phyloP scores from a whole-genome alignment of 179 eudicot genomes.

The Silene noctiflora region DNA sequence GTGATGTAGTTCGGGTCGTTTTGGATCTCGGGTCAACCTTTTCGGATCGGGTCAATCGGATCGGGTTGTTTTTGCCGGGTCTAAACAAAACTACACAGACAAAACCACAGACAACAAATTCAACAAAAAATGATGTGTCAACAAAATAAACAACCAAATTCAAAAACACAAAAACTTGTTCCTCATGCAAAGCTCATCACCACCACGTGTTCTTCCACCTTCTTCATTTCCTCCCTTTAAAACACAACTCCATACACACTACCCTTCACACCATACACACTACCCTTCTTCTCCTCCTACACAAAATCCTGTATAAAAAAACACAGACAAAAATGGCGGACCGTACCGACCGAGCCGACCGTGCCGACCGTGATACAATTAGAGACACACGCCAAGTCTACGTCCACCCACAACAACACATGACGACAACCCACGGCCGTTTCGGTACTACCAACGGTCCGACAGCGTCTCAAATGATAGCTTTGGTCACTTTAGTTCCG shows the following conservation, averaged over 20 bases:
- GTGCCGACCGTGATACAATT: conserved; percentile 11
- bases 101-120: neutral
- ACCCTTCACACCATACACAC: neutral
- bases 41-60: no score
- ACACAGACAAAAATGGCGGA: neutral
- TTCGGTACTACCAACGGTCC: conserved; percentile 35
- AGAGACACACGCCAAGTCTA: conserved; percentile 40
- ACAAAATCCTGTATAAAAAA: no score
- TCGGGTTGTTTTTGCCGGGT: no score
- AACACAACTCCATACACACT: neutral
- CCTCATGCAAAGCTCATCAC: conserved; percentile 40
- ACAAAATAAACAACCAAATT: conserved; percentile 4
- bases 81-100: no score
- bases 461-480: conserved; percentile 42
- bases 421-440: neutral
- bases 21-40: no score
- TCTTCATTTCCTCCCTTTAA: conserved; percentile 20
- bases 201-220: conserved; percentile 37
- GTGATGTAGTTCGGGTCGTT: no score
- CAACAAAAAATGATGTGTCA: conserved; percentile 14
- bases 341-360: neutral
- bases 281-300: neutral
- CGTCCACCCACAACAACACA: conserved; percentile 40
- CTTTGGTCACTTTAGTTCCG: conserved; percentile 52
- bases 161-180: conserved; percentile 27